These are phyloP conservation scores for Teratosphaeria zuluensis DNA, from an alignment of 2,329 filamentous ascomycete genomes.

Conservation along the genomic window DNA sequence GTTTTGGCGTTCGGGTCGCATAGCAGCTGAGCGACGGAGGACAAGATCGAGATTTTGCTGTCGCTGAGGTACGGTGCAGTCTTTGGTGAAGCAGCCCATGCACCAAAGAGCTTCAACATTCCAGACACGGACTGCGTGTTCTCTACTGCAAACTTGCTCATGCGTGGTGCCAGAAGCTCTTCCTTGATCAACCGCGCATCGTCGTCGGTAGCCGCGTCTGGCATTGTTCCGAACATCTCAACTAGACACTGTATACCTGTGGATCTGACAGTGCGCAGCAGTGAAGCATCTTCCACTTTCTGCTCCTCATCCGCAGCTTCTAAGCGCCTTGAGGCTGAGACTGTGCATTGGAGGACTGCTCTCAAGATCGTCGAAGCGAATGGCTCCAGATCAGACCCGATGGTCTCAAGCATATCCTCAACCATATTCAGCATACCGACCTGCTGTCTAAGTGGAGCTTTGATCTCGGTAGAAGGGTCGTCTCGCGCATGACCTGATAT, in stretches of 20 bases:
- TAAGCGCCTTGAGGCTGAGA: constrained; percentile 27
- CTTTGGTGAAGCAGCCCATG: constrained; percentile 62
- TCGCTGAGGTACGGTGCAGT: constrained; percentile 57
- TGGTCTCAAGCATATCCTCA: constrained; percentile 72
- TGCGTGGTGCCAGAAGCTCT: constrained; percentile 65
- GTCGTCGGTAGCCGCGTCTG: constrained; percentile 58
- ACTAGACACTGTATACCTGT: constrained; percentile 75
- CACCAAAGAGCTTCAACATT: constrained; percentile 67
- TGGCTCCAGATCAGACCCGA: constrained; percentile 62
- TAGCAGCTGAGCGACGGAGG: constrained; percentile 63
- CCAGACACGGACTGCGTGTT: constrained; percentile 84
- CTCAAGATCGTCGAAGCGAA: constrained; percentile 63
- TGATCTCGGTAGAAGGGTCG: background rate
- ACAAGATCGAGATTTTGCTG: constrained; percentile 41
- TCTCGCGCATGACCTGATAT: background rate
- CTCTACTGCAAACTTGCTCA: constrained; percentile 71
- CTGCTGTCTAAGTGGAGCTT: constrained; percentile 55
- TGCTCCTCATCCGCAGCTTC: constrained; percentile 16
- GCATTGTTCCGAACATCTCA: constrained; percentile 64
- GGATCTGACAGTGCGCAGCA: constrained; percentile 58
- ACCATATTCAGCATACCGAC: constrained; percentile 89
- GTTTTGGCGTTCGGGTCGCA: constrained; percentile 66
- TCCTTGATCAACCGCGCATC: constrained; percentile 63
- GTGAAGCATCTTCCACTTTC: constrained; percentile 36
- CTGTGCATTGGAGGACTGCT: constrained; percentile 66